Evolutionary conservation across 2,329 filamentous ascomycete species (phyloP).

Genomic region (Ophiosphaerella narmari): DNA sequence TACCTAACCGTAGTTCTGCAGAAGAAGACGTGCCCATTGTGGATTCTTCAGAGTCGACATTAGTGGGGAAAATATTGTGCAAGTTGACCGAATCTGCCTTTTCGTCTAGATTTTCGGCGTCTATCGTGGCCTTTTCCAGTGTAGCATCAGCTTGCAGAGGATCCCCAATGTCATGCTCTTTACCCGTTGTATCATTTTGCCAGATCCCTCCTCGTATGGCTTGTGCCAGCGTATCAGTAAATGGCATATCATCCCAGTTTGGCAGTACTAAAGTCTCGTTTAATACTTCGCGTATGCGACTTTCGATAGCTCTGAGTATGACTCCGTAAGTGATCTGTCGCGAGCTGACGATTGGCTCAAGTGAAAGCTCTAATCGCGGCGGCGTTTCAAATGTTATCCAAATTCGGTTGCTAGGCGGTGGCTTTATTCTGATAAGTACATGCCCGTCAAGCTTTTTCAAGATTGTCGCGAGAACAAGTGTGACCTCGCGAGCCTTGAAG

Average conservation of each 20-base stretch:
- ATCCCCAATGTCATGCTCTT: slow-evolving; percentile 17
- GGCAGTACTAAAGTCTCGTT: slow-evolving; percentile 89
- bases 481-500: slow-evolving; percentile 89
- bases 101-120: slow-evolving; percentile 26
- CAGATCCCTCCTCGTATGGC: slow-evolving; percentile 85
- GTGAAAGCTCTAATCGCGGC: slow-evolving; percentile 91
- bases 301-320: slow-evolving; percentile 92
- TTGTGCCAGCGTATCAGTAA: slow-evolving; percentile 80
- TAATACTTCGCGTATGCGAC: slow-evolving; percentile 89
- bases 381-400: slow-evolving; percentile 96
- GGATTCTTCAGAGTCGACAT: slow-evolving; percentile 22
- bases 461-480: slow-evolving; percentile 83
- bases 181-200: slow-evolving; percentile 45
- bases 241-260: slow-evolving; percentile 96
- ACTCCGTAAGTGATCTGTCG: slow-evolving; percentile 94
- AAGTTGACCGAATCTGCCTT: slow-evolving; percentile 25
- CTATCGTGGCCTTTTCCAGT: slow-evolving; percentile 15
- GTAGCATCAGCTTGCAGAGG: slow-evolving; percentile 16
- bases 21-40: slow-evolving; percentile 29
- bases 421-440: slow-evolving; percentile 83
- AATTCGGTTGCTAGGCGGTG: slow-evolving; percentile 91
- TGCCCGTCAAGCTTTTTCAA: slow-evolving; percentile 86
- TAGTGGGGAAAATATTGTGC: slow-evolving; percentile 27
- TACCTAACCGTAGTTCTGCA: slow-evolving; percentile 23
- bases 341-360: slow-evolving; percentile 93